Percentiles rank a stretch among this genome's conserved stretches.
Evolutionary conservation across 2,329 filamentous ascomycete genomes (phyloP).

Genomic region (Neofusicoccum ribis): DNA sequence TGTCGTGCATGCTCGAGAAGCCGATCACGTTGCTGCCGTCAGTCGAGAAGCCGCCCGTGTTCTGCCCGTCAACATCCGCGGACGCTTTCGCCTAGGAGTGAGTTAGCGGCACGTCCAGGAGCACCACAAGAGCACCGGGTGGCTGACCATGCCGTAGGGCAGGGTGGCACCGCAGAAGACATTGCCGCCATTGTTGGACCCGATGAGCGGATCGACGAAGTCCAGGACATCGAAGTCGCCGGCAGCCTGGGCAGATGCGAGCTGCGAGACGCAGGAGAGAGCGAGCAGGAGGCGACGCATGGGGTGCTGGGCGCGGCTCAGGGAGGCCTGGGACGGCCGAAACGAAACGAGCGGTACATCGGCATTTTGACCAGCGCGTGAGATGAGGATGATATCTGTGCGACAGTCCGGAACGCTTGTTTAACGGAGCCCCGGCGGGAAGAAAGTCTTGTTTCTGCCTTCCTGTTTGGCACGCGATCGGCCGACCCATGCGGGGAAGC

Average conservation of each 20-base stretch:
- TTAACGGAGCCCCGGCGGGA: not conserved
- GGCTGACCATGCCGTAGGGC: slow-evolving; percentile 42
- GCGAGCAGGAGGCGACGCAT: not conserved
- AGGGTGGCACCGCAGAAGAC: slow-evolving; percentile 49
- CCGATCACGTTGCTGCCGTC: slow-evolving; percentile 45
- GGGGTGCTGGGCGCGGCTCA: not conserved
- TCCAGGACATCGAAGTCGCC: slow-evolving; percentile 30
- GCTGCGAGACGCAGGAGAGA: not conserved
- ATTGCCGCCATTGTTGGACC: slow-evolving; percentile 46
- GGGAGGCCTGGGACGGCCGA: not conserved
- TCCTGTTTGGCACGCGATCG: not conserved
- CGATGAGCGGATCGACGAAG: slow-evolving; percentile 47
- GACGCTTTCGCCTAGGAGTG: slow-evolving; percentile 40
- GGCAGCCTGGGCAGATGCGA: not conserved
- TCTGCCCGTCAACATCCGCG: slow-evolving; percentile 50
- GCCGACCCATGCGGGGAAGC: not conserved
- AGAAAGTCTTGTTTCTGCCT: not conserved
- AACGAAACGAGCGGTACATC: not conserved
- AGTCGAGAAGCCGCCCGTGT: slow-evolving; percentile 59
- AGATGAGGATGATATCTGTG: not conserved
- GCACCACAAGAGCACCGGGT: not conserved
- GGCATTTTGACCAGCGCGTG: not conserved
- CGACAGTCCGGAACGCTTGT: not conserved
- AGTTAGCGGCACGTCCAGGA: slow-evolving; percentile 47
- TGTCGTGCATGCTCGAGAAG: slow-evolving; percentile 41